phyloP scores from a whole-genome alignment of 441 rosid species.

The Flueggea neowawraea region DNA sequence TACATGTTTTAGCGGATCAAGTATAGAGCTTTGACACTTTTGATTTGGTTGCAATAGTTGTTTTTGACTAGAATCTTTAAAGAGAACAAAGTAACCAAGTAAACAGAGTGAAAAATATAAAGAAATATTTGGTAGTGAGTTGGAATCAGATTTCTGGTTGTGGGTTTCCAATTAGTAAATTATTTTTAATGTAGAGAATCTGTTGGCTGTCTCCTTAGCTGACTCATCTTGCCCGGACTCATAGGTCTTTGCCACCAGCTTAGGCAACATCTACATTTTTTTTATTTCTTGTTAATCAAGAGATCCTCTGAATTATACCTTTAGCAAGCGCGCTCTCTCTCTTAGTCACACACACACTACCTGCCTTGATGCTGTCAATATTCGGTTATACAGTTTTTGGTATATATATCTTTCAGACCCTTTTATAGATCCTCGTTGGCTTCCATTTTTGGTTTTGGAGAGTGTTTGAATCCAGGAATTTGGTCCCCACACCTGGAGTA shows the following conservation, averaged over 20 bases:
- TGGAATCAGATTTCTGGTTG: constrained; percentile 70
- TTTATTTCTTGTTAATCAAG: constrained; percentile 50
- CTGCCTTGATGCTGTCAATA: constrained; percentile 62
- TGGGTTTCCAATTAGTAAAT: constrained; percentile 36
- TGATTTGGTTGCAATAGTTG: constrained; percentile 23
- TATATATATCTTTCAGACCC: constrained; percentile 30
- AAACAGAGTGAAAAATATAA: constrained; percentile 23
- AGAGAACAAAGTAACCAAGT: constrained; percentile 27
- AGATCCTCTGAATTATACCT: constrained; percentile 43
- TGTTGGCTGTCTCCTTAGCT: constrained; percentile 71
- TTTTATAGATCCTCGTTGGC: constrained; percentile 35
- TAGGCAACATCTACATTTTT: constrained; percentile 62
- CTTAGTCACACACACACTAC: constrained; percentile 31
- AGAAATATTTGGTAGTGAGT: constrained; percentile 33
- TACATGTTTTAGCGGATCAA: constrained; percentile 14
- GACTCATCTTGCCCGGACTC: constrained; percentile 54
- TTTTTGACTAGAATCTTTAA: constrained; percentile 31
- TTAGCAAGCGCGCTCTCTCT: constrained; percentile 11
- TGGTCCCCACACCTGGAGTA: constrained; percentile 65
- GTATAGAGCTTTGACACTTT: constrained; percentile 62
- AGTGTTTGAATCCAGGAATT: constrained; percentile 36
- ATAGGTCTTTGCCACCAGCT: constrained; percentile 64
- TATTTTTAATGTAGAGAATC: constrained; percentile 48
- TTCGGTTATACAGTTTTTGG: constrained; percentile 41
- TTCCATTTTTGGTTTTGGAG: constrained; percentile 33